These are phyloP conservation scores for Amphicarpaea edgeworthii DNA, from an alignment of 306 rosid genomes.

Conservation along the genomic window DNA sequence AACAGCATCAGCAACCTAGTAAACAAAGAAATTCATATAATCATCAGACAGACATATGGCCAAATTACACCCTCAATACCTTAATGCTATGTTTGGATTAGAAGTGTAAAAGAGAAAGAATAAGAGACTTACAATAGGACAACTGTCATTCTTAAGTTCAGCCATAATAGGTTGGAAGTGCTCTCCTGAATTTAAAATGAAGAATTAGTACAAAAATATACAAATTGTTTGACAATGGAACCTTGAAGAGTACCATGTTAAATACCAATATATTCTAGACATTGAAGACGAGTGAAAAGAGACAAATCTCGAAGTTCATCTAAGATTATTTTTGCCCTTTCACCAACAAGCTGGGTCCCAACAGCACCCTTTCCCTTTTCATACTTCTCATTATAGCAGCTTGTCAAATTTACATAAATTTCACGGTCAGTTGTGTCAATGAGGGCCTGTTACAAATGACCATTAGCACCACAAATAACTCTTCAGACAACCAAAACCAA, in stretches of 20 bases:
- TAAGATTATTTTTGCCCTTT: constrained; percentile 85
- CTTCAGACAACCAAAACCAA: constrained; percentile 31
- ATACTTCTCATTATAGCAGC: constrained; percentile 65
- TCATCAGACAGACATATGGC: constrained; percentile 11
- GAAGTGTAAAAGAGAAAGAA: neutral
- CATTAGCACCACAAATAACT: constrained; percentile 25
- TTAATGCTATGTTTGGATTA: constrained; percentile 5
- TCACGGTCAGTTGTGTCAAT: constrained; percentile 78
- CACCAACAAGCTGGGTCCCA: constrained; percentile 86
- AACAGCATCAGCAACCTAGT: constrained; percentile 82
- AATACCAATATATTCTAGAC: constrained; percentile 85
- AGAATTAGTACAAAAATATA: constrained; percentile 41
- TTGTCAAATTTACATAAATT: constrained; percentile 74
- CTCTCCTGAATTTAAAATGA: constrained; percentile 63
- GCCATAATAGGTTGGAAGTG: constrained; percentile 75
- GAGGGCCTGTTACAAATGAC: constrained; percentile 70
- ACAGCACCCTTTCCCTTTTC: constrained; percentile 84
- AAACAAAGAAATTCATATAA: constrained; percentile 30
- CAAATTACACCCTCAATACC: neutral
- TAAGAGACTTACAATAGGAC: constrained; percentile 62
- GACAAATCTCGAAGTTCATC: constrained; percentile 78
- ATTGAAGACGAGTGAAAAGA: constrained; percentile 69
- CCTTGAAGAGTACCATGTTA: constrained; percentile 31
- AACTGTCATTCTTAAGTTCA: constrained; percentile 62
- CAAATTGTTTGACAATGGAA: constrained; percentile 16